Conservation (phyloP, 116 monocot species). For the Cymodocea nodosa region DNA sequence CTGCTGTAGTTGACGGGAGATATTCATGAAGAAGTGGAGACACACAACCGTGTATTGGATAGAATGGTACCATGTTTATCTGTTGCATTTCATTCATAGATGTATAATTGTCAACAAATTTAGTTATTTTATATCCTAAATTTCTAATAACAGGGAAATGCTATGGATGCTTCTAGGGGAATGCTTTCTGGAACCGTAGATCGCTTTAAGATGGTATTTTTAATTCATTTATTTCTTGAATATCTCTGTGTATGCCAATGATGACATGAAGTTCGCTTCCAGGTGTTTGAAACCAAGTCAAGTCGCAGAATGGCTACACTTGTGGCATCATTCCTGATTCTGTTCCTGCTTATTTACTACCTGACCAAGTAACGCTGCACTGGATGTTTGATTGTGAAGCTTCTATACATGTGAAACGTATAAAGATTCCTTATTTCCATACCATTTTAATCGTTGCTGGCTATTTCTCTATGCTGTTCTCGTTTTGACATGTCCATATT, state of each 20-base stretch:
- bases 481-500: neutral
- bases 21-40: constrained; percentile 83
- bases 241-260: neutral
- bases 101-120: neutral
- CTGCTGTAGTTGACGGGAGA: constrained; percentile 76
- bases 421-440: neutral
- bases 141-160: constrained; percentile 50
- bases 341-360: constrained; percentile 85
- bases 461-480: neutral
- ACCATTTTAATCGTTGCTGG: constrained; percentile 1
- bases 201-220: constrained; percentile 83
- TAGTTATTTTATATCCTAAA: neutral
- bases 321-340: constrained; percentile 64
- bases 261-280: neutral
- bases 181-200: constrained; percentile 86
- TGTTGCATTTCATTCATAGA: constrained; percentile 1
- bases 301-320: constrained; percentile 77
- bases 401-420: constrained; percentile 4
- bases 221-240: neutral
- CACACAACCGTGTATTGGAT: constrained; percentile 60
- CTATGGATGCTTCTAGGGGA: constrained; percentile 98
- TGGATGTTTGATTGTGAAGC: neutral
- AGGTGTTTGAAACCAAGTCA: constrained; percentile 95
- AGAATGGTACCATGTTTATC: constrained; percentile 40
- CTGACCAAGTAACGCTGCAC: constrained; percentile 41